Percentiles rank a stretch among this genome's conserved stretches.
Conservation (phyloP, 176 grass and related monocot genomes). For the Phragmites australis region DNA sequence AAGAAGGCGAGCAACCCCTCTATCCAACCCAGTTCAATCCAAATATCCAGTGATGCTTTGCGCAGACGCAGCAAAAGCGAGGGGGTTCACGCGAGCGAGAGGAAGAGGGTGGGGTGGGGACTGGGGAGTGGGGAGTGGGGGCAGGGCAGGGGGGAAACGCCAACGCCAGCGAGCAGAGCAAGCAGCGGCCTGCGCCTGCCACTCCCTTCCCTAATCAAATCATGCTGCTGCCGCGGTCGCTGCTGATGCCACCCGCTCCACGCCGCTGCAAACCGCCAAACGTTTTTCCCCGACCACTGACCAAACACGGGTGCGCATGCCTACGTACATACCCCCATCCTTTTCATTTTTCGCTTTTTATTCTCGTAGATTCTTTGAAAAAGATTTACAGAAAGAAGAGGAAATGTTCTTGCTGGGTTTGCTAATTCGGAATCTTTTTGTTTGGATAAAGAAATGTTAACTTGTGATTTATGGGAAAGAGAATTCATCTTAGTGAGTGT, state of each 20-base stretch:
- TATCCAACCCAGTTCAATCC: neutral
- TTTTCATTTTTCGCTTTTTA: neutral
- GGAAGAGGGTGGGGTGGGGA: neutral
- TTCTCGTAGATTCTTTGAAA: neutral
- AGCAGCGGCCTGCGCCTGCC: constrained; percentile 28
- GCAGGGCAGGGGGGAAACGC: constrained; percentile 12
- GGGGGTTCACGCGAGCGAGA: constrained; percentile 13
- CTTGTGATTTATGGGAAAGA: too few species aligned
- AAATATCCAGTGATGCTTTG: neutral
- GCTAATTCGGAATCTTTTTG: neutral
- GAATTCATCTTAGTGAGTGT: neutral
- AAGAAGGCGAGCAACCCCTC: neutral
- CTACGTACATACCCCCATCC: neutral
- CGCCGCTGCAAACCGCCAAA: constrained; percentile 56
- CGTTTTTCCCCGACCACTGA: constrained; percentile 1
- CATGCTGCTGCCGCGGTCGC: constrained; percentile 4
- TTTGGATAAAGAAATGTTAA: neutral
- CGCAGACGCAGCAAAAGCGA: constrained; percentile 22
- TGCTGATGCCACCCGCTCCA: constrained; percentile 28
- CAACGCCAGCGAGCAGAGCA: constrained; percentile 32
- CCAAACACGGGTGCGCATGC: constrained; percentile 48
- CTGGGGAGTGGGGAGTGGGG: neutral
- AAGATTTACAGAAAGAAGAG: neutral
- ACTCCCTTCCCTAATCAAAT: constrained; percentile 20
- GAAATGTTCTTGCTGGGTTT: neutral